These are phyloP conservation scores for Phytophthora pistaciae DNA, from an alignment of 352 stramenopile species.

Conservation along the genomic window DNA sequence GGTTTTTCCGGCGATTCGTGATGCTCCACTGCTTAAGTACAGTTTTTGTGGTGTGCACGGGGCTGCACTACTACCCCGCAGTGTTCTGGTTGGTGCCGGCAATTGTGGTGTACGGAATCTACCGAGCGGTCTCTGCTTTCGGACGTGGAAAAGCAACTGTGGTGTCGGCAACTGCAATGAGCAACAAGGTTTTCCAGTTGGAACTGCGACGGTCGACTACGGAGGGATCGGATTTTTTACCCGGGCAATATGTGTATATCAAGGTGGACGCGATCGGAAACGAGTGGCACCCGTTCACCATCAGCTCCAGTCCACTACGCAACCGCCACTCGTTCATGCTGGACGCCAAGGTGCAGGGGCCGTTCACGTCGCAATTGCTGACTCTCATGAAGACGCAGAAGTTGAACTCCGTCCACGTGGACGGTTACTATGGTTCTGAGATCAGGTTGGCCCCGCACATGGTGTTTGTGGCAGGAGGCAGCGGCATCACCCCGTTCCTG, in stretches of 20 bases:
- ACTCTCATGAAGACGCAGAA: constrained; percentile 52
- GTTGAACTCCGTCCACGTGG: constrained; percentile 57
- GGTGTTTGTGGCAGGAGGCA: constrained; percentile 76
- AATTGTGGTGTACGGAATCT: constrained; percentile 68
- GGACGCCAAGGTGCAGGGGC: constrained; percentile 70
- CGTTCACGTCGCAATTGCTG: constrained; percentile 63
- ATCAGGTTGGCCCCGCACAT: constrained; percentile 62
- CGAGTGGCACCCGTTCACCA: constrained; percentile 82
- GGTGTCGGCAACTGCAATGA: constrained; percentile 46
- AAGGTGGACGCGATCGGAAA: constrained; percentile 61
- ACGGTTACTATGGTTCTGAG: constrained; percentile 76
- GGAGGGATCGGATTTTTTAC: constrained; percentile 41
- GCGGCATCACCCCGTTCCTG: constrained; percentile 80
- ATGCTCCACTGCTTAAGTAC: constrained; percentile 61
- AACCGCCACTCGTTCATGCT: constrained; percentile 54
- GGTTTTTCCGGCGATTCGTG: constrained; percentile 65
- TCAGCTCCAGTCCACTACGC: constrained; percentile 69
- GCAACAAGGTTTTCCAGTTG: constrained; percentile 63
- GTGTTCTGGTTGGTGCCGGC: constrained; percentile 66
- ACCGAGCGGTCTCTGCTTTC: constrained; percentile 61
- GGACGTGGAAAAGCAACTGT: constrained; percentile 52
- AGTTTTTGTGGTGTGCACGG: constrained; percentile 55
- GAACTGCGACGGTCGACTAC: constrained; percentile 53
- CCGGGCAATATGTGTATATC: constrained; percentile 81
- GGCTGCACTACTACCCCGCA: constrained; percentile 76